phyloP scores from a whole-genome alignment of 176 grass and related monocot genomes.

The Raddia distichophylla region DNA sequence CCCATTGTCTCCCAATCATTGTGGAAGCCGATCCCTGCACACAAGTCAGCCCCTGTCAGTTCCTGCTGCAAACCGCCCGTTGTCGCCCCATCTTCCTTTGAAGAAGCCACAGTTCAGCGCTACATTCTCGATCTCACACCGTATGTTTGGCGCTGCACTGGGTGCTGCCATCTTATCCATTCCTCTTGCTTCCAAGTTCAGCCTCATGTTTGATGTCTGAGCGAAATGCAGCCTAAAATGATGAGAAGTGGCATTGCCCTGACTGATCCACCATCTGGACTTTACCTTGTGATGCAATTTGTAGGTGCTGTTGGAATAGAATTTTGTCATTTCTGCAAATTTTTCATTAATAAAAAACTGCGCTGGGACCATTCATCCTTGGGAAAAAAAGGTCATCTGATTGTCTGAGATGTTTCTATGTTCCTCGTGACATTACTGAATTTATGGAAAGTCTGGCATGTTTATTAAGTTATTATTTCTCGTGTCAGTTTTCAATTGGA shows the following conservation, averaged over 20 bases:
- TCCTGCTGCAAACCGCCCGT: slow-evolving; percentile 65
- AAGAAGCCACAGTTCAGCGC: slow-evolving; percentile 86
- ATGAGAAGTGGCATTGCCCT: not conserved
- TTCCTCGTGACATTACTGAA: too few relatives aligned
- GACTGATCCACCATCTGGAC: not conserved
- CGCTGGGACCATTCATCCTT: too few relatives aligned
- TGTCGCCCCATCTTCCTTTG: slow-evolving; percentile 78
- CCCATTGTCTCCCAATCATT: slow-evolving; percentile 66
- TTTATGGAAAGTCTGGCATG: too few relatives aligned
- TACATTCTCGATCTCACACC: slow-evolving; percentile 77
- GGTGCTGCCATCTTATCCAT: slow-evolving; percentile 56
- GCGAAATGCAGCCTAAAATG: not conserved
- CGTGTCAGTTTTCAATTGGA: too few relatives aligned
- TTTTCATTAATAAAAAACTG: slow-evolving; percentile 39
- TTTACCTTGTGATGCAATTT: slow-evolving; percentile 13
- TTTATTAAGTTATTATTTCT: too few relatives aligned
- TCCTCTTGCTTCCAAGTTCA: slow-evolving; percentile 66
- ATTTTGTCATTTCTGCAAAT: not conserved
- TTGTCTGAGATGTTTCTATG: too few relatives aligned
- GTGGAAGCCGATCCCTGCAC: slow-evolving; percentile 48
- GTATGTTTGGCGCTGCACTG: slow-evolving; percentile 65
- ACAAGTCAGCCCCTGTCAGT: slow-evolving; percentile 36
- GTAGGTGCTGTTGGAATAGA: slow-evolving; percentile 40
- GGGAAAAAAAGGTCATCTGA: too few relatives aligned
- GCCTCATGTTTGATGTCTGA: slow-evolving; percentile 70